Base-by-base conservation (phyloP, 2,329 filamentous ascomycete genomes). In the Fonsecaea monophora region DNA sequence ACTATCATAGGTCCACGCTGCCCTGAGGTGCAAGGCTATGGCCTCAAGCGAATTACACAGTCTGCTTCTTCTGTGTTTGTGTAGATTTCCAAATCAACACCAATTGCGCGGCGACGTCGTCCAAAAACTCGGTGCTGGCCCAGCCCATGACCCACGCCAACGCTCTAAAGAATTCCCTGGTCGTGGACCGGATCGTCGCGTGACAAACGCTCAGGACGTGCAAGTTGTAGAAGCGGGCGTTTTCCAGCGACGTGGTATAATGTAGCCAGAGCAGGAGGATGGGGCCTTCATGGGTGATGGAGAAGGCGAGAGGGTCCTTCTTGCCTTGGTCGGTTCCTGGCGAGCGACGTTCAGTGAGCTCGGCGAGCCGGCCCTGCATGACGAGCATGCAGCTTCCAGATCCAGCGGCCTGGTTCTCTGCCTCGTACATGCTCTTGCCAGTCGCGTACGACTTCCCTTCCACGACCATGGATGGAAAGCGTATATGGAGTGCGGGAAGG, bases 241-340 rank as follows among this genome's bases (percentile, higher is more conserved):
- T 37, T 13, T 53, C 45, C 42, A 34, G 42, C 18, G 15, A n/a
- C 10, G 30, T 13, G 1, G 42, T n/a, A 34, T 63, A 40, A 30
- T 73, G 67, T 35, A 62, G 55, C 67, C 60, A 73, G 59, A 73
- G 57, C 69, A 70, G 62, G 42, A 71, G 58, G 38, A 67, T 35
- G 38, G 71, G 69, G 53, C 71, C 71, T 58, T 71, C 13, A 18
- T 65, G 71, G 45, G 21, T 62, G 58, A 73, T 67, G 30, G 71
- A 64, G 61, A 72, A 73, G 66, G 70, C 66, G 25, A 73, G 60
- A 8, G 62, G 71, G n/a, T 15, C 40, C 2, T n/a, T n/a, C 2
- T n/a, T n/a, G 6, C n/a, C 15, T 7, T 13, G 40, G 2, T 42
- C 3, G 15, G 13, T 15, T 4, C n/a, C 13, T 15, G 40, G 40